A percentile compares a stretch with the other conserved stretches of the same genome.
These are phyloP conservation scores for Xylogone sp. DNA, from an alignment of 2,329 filamentous ascomycete species.

Conservation along the genomic window DNA sequence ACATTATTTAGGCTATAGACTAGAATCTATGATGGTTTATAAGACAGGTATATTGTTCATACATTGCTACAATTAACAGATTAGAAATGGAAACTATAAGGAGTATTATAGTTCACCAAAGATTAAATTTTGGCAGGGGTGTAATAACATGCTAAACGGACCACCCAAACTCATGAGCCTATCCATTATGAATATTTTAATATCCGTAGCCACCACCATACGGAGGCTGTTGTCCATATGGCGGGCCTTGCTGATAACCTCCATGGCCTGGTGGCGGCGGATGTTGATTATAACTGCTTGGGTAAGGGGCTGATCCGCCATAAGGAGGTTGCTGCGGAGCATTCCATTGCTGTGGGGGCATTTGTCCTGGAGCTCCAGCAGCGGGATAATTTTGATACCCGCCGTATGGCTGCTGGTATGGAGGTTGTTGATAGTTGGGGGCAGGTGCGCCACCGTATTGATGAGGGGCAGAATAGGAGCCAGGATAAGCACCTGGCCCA, in stretches of 20 bases:
- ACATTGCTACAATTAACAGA: no score
- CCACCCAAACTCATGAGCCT: neutral
- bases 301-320: constrained; percentile 2
- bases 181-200: neutral
- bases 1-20: no score
- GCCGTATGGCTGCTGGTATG: constrained; percentile 1
- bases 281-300: constrained; percentile 8
- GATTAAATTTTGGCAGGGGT: no score
- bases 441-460: constrained; percentile 15
- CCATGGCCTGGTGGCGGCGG: constrained; percentile 6
- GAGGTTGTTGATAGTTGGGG: constrained; percentile 9
- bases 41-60: no score
- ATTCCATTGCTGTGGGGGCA: neutral
- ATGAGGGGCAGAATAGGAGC: constrained; percentile 11
- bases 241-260: constrained; percentile 5
- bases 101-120: no score
- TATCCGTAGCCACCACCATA: constrained; percentile 6
- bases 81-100: no score
- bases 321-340: constrained; percentile 6
- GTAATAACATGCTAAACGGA: no score
- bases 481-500: constrained; percentile 17
- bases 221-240: constrained; percentile 5
- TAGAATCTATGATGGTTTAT: no score
- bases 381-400: neutral
- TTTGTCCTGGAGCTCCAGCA: neutral